Evolutionary conservation across 768 basidiomycete genomes (phyloP), one percentile per base, ranked within the genome.

Genomic region (Filobasidium wieringae): DNA sequence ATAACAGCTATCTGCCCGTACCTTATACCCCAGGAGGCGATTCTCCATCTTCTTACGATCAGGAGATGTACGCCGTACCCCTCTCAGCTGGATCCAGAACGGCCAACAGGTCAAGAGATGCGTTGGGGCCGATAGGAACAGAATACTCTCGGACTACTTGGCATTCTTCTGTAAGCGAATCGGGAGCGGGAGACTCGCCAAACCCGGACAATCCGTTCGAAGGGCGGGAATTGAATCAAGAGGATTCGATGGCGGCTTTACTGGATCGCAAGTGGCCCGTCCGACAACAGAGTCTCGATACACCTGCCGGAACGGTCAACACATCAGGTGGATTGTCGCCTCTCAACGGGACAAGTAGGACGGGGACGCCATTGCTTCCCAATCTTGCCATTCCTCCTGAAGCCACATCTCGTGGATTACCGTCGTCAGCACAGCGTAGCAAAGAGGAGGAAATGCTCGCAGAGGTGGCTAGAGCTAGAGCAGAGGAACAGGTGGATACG

Each of bases 391-490:
- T 27, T 17, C 24, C 43, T 22, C 31, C 26, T 15, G 56, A 26
- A 26, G 26, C 47, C 3, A 9, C 22, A n/a, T 17, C 33, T 5
- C 17, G 29, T 9, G n/a, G n/a, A n/a, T n/a, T n/a, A n/a, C n/a
- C n/a, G n/a, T 26, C 47, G 2, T 32, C n/a, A 3, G 27, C 30
- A 11, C 17, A 7, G 12, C 47, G 32, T 3, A 51, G 47, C 19
- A 57, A 57, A 31, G 36, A 36, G 31, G 56, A 57, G 12, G 56
- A 57, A 31, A 50, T 50, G 24, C 1, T 39, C 17, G 56, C 56
- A 11, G 49, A 57, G 17, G 24, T 31, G n/a, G 56, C 47, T 17
- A 31, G 43, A 14, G 55, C 32, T 1, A 50, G 19, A 8, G 22
- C 15, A 1, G 56, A n/a, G 4, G 14, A 14, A 4, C 17, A 9